Conservation (phyloP, 768 basidiomycete species). For the Lepiota brunneoincarnata region DNA sequence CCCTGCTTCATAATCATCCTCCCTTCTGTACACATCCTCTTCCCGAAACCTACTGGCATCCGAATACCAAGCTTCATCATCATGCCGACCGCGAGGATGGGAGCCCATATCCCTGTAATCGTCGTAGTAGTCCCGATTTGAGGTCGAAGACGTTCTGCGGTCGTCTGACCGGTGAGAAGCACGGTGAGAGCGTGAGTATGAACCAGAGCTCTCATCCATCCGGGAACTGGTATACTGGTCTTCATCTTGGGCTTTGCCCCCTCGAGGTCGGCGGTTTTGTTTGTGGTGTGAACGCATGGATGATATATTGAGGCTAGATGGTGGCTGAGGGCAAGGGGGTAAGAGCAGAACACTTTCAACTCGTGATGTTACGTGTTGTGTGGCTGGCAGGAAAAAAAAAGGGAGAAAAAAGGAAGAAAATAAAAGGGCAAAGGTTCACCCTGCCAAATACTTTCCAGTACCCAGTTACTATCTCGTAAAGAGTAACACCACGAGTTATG, state of each 20-base stretch:
- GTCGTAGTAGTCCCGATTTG: conserved; percentile 41
- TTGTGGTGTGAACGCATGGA: conserved; percentile 44
- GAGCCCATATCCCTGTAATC: conserved; percentile 54
- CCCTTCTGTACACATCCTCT: conserved; percentile 44
- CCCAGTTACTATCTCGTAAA: neutral
- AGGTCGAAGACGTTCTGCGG: conserved; percentile 42
- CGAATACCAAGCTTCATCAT: conserved; percentile 51
- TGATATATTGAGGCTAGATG: conserved; percentile 19
- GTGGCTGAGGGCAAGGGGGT: conserved; percentile 21
- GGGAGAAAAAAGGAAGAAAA: neutral
- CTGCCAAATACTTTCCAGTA: conserved; percentile 1
- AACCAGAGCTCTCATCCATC: conserved; percentile 51
- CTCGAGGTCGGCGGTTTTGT: conserved; percentile 47
- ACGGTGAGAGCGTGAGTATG: conserved; percentile 49
- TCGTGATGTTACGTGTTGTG: conserved; percentile 32
- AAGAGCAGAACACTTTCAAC: conserved; percentile 13
- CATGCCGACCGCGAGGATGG: conserved; percentile 50
- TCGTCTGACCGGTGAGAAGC: conserved; percentile 46
- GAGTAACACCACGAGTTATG: neutral
- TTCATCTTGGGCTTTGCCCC: conserved; percentile 47
- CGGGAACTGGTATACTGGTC: conserved; percentile 46
- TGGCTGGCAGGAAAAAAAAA: neutral
- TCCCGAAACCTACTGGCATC: conserved; percentile 47
- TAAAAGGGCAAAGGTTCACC: conserved; percentile 33
- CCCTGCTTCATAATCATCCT: conserved; percentile 44